Evolutionary conservation across 2,329 filamentous ascomycete genomes (phyloP).

Genomic region (Arachnomyces sp.): DNA sequence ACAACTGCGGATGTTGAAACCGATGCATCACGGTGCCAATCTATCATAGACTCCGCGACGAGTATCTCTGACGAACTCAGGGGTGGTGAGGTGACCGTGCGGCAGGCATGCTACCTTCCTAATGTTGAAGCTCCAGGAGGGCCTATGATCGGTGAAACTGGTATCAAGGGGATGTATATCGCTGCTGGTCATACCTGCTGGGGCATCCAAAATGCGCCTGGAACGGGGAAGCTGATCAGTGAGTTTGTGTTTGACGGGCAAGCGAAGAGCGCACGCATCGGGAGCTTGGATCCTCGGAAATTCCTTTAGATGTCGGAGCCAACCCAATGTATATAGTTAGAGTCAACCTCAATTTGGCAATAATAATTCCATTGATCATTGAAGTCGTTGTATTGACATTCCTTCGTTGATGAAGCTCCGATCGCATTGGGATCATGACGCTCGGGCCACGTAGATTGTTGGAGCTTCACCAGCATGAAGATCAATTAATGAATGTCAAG

Average conservation of each 20-base stretch:
- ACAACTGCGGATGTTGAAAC: conserved; percentile 67
- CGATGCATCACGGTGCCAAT: conserved; percentile 70
- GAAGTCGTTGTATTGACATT: too few relatives aligned
- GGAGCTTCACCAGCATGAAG: background rate
- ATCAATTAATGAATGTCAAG: background rate
- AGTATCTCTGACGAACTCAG: conserved; percentile 50
- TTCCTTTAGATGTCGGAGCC: conserved; percentile 29
- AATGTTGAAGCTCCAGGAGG: conserved; percentile 56
- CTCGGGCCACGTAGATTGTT: conserved; percentile 25
- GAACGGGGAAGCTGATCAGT: conserved; percentile 71
- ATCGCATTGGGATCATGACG: conserved; percentile 10
- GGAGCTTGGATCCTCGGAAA: conserved; percentile 57
- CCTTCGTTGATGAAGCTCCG: too few relatives aligned
- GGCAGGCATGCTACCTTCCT: conserved; percentile 90
- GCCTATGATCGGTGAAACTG: conserved; percentile 70
- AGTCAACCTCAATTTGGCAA: background rate
- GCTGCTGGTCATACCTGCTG: conserved; percentile 93
- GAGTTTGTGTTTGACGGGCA: conserved; percentile 68
- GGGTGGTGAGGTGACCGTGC: conserved; percentile 59
- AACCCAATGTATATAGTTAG: background rate
- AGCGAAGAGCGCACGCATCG: conserved; percentile 59
- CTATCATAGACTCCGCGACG: conserved; percentile 70
- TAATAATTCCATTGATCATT: too few relatives aligned
- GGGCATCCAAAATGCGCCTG: conserved; percentile 95
- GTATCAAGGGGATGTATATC: conserved; percentile 64